phyloP scores from a whole-genome alignment of 768 basidiomycete genomes.

The Nidularia pulvinata region DNA sequence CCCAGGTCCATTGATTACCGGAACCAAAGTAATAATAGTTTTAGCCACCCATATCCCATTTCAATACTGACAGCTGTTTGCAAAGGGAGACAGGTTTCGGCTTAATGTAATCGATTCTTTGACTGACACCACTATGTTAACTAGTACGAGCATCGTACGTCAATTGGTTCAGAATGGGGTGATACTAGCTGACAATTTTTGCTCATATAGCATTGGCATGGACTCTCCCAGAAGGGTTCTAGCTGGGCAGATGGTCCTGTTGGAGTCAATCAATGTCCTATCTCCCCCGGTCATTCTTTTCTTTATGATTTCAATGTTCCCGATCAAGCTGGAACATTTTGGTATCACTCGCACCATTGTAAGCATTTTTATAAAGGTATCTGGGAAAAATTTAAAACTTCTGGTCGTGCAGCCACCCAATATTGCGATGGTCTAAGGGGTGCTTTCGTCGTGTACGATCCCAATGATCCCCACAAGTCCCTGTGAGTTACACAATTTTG shows the following conservation, averaged over 20 bases:
- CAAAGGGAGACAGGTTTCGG: conserved; percentile 14
- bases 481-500: conserved; percentile 31
- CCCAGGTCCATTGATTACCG: conserved; percentile 2
- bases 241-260: conserved; percentile 21
- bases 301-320: conserved; percentile 31
- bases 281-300: conserved; percentile 33
- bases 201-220: conserved; percentile 24
- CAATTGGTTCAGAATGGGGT: not conserved
- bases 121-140: conserved; percentile 15
- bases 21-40: not conserved
- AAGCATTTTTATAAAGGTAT: not conserved
- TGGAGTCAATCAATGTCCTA: conserved; percentile 44
- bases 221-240: conserved; percentile 19
- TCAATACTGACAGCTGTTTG: not conserved
- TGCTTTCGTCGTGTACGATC: conserved; percentile 43
- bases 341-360: conserved; percentile 29
- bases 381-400: not conserved
- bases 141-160: conserved; percentile 18
- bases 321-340: conserved; percentile 42
- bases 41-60: not conserved
- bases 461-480: conserved; percentile 33
- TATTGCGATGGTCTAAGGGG: conserved; percentile 39
- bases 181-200: not conserved
- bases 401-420: conserved; percentile 9
- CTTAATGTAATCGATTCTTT: conserved; percentile 18